These are phyloP conservation scores for Boletus coccyginus DNA, from an alignment of 768 basidiomycete genomes.

Conservation along the genomic window DNA sequence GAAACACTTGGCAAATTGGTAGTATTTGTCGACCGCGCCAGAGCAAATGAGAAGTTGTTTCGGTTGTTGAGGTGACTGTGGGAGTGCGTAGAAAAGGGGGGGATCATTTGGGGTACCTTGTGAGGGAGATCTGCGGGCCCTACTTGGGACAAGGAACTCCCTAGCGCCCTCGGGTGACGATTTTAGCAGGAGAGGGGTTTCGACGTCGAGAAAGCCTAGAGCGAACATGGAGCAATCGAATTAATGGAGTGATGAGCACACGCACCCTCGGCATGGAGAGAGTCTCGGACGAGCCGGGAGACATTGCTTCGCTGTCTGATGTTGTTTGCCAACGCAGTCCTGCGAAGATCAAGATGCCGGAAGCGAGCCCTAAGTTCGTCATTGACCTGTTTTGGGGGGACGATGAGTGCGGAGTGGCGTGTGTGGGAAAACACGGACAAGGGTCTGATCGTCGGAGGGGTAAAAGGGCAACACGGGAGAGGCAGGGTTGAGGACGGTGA, in stretches of 20 bases:
- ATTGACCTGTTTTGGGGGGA: conserved; percentile 53
- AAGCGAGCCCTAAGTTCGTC: conserved; percentile 84
- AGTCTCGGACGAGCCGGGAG: conserved; percentile 70
- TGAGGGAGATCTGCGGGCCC: conserved; percentile 39
- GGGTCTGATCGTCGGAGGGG: conserved; percentile 70
- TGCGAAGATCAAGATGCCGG: conserved; percentile 87
- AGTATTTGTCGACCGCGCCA: conserved; percentile 87
- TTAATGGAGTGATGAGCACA: conserved; percentile 10
- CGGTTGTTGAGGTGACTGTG: conserved; percentile 95
- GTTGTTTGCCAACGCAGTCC: conserved; percentile 70
- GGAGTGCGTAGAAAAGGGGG: conserved; percentile 78
- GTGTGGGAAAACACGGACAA: conserved; percentile 50
- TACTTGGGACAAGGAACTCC: conserved; percentile 88
- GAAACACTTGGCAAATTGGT: conserved; percentile 92
- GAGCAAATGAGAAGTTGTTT: conserved; percentile 92
- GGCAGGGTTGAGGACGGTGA: conserved; percentile 80
- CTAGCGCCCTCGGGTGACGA: conserved; percentile 94
- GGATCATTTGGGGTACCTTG: conserved; percentile 18
- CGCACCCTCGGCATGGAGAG: conserved; percentile 72
- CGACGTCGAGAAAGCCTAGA: conserved; percentile 87
- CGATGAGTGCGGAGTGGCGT: not conserved
- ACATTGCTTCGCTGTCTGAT: conserved; percentile 79
- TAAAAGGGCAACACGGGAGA: conserved; percentile 72
- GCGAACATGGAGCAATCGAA: not conserved
- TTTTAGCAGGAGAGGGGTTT: conserved; percentile 87